Conservation (phyloP, 768 basidiomycete genomes). For the Naematelia encephala region DNA sequence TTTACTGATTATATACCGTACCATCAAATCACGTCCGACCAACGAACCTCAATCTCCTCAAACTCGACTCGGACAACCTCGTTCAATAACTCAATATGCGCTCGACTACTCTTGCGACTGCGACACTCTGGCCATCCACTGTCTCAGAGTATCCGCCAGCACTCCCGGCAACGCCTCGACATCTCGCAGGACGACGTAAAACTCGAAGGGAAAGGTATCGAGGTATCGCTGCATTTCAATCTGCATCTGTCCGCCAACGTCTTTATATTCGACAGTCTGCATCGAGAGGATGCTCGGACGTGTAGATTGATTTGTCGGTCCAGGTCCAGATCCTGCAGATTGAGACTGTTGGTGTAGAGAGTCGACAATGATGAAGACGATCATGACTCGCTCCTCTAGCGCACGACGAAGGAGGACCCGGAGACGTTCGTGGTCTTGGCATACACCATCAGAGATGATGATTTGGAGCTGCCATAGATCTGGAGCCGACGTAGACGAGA, state of each 20-base stretch:
- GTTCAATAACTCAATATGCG: no score
- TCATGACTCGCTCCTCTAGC: slow-evolving; percentile 83
- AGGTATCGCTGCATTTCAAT: slow-evolving; percentile 82
- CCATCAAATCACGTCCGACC: no score
- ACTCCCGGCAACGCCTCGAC: slow-evolving; percentile 91
- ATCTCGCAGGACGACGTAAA: slow-evolving; percentile 83
- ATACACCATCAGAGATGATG: slow-evolving; percentile 98
- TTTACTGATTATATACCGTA: background rate
- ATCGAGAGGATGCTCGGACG: slow-evolving; percentile 83
- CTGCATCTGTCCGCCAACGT: slow-evolving; percentile 70
- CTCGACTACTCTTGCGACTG: slow-evolving; percentile 44
- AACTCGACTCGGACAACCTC: no score
- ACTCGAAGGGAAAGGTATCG: slow-evolving; percentile 97
- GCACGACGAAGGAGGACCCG: slow-evolving; percentile 76
- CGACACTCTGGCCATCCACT: slow-evolving; percentile 57
- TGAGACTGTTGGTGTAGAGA: slow-evolving; percentile 61
- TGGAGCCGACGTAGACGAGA: slow-evolving; percentile 59
- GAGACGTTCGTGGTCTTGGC: slow-evolving; percentile 86
- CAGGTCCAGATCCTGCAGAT: slow-evolving; percentile 27
- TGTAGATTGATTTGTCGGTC: slow-evolving; percentile 2
- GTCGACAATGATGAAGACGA: slow-evolving; percentile 94
- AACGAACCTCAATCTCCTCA: no score
- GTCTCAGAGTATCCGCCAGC: slow-evolving; percentile 77
- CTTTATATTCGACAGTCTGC: slow-evolving; percentile 77
- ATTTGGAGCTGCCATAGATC: slow-evolving; percentile 97